A percentile compares a stretch with the other conserved stretches of the same genome.
Evolutionary conservation across 495 filamentous ascomycete species (phyloP).

Genomic region (Rusavskia elegans): DNA sequence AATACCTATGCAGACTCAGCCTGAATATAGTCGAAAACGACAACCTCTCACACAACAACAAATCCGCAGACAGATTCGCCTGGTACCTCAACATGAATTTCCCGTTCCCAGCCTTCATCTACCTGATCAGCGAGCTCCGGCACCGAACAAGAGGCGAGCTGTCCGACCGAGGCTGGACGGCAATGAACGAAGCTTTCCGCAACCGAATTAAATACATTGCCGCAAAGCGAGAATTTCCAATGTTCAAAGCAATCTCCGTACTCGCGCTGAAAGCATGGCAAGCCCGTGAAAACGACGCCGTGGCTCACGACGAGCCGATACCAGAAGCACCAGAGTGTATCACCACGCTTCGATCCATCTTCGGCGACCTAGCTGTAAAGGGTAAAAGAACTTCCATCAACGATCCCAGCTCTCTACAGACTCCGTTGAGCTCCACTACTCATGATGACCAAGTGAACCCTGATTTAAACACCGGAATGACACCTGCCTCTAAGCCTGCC

Average conservation of each 20-base stretch:
- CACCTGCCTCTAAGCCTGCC: too few species aligned
- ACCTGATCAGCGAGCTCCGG: conserved; percentile 24
- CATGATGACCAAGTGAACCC: too few species aligned
- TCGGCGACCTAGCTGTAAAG: neutral
- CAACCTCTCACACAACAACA: conserved; percentile 13
- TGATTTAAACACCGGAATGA: too few species aligned
- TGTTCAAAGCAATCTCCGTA: neutral
- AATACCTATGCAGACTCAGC: conserved; percentile 23
- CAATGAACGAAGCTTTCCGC: neutral
- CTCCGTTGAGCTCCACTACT: too few species aligned
- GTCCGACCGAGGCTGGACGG: neutral
- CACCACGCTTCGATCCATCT: neutral
- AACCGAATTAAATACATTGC: neutral
- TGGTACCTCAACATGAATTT: conserved; percentile 25
- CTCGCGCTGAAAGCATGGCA: neutral
- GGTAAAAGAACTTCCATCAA: too few species aligned
- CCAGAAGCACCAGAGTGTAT: neutral
- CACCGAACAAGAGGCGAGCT: neutral
- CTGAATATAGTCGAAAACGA: conserved; percentile 24
- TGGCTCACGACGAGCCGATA: neutral
- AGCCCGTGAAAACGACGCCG: neutral
- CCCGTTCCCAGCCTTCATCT: conserved; percentile 27
- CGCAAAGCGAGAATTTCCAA: neutral
- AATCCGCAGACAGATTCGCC: conserved; percentile 16
- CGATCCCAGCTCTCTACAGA: too few species aligned